A percentile compares a stretch with the other conserved stretches of the same genome.
Conservation (phyloP, 345 rosid species). For the Turritis glabra region DNA sequence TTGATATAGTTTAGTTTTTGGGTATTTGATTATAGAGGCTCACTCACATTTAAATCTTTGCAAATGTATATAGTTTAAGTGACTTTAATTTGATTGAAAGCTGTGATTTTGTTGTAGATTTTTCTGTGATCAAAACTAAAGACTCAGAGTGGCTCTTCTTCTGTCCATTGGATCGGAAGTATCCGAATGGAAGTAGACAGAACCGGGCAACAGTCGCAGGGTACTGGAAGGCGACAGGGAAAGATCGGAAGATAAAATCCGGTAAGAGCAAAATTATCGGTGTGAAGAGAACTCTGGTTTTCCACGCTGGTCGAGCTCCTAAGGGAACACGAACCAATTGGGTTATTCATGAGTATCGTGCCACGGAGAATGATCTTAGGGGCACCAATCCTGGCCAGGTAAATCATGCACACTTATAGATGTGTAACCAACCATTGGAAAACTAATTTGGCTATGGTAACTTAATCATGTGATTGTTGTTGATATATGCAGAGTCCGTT, state of each 20-base stretch:
- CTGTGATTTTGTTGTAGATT: conserved; percentile 40
- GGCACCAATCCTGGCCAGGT: conserved; percentile 93
- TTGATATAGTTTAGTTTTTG: neutral
- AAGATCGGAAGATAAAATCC: conserved; percentile 71
- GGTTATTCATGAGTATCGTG: conserved; percentile 94
- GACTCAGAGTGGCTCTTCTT: conserved; percentile 97
- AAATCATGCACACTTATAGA: neutral
- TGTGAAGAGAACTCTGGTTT: conserved; percentile 89
- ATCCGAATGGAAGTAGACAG: conserved; percentile 75
- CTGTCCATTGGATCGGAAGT: conserved; percentile 90
- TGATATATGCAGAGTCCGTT: conserved; percentile 53
- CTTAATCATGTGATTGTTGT: conserved; percentile 14
- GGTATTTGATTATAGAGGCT: neutral
- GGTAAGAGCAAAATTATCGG: conserved; percentile 52
- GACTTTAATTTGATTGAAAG: neutral
- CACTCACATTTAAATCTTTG: neutral
- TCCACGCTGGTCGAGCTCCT: conserved; percentile 86
- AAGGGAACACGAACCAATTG: conserved; percentile 69
- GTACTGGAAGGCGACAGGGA: conserved; percentile 97
- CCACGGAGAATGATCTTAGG: conserved; percentile 61
- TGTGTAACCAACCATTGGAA: neutral
- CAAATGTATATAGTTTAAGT: neutral
- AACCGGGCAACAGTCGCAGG: conserved; percentile 82
- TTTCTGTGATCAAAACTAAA: conserved; percentile 55
- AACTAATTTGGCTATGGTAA: neutral